Evolutionary conservation across 1,284 basidiomycete species (phyloP).

Genomic region (Boletus hoseneyae): DNA sequence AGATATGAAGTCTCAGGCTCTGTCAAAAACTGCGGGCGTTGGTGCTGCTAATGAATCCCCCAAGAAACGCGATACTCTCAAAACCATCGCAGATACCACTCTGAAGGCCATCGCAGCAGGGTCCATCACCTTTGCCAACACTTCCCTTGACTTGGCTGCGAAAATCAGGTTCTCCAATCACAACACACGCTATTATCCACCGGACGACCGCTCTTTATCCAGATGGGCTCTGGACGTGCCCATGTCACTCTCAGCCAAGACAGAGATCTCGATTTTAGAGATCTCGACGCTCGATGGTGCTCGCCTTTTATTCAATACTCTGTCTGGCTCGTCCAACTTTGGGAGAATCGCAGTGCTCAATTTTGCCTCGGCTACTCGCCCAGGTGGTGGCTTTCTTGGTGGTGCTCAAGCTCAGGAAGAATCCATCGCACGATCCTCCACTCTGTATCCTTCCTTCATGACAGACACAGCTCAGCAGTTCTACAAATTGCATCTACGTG

Average conservation of each 20-base stretch:
- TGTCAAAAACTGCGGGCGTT: not conserved
- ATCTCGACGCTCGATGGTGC: constrained; percentile 54
- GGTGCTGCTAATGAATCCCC: not conserved
- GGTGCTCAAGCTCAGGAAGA: constrained; percentile 74
- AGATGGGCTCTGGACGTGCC: constrained; percentile 33
- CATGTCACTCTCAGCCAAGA: constrained; percentile 10
- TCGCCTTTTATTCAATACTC: constrained; percentile 26
- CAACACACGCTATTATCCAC: constrained; percentile 42
- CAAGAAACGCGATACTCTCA: constrained; percentile 20
- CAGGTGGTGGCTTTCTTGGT: constrained; percentile 63
- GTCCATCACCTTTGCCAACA: constrained; percentile 20
- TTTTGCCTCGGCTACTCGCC: constrained; percentile 66
- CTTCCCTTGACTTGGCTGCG: constrained; percentile 33
- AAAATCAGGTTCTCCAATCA: constrained; percentile 34
- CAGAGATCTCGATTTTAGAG: constrained; percentile 45
- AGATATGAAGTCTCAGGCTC: constrained; percentile 3
- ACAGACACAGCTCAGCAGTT: constrained; percentile 50
- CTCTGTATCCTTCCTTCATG: constrained; percentile 57
- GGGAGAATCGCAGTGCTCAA: constrained; percentile 57
- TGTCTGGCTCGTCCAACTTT: constrained; percentile 20
- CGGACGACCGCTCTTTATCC: constrained; percentile 36
- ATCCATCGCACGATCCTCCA: constrained; percentile 66
- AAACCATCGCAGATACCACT: constrained; percentile 33
- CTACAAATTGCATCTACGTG: constrained; percentile 52
- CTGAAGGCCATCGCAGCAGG: constrained; percentile 30